Evolutionary conservation across 495 filamentous ascomycete species (phyloP), one percentile per base, ranked within the genome.

Genomic region (Penicillium manginii): DNA sequence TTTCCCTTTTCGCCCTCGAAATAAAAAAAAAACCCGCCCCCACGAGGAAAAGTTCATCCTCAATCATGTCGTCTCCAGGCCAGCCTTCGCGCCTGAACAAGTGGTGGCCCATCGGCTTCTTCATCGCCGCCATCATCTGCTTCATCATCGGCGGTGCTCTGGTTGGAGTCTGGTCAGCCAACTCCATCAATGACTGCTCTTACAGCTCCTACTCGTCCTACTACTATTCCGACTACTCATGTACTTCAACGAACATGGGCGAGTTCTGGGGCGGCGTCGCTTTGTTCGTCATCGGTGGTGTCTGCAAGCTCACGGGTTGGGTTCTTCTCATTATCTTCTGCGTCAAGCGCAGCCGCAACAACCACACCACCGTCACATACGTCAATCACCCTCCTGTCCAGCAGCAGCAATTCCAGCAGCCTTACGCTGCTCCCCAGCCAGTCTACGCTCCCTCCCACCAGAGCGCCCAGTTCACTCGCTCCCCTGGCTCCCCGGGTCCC

Each of bases 81-180:
- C 26, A 52, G 43, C 26, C 39, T 18, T 55, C 53, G 15, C 39
- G 58, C 45, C 29, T 60, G 37, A 32, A 29, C 26, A 65, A 65
- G 42, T 62, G 65, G 62, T 68, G 61, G 58, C 62, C 61, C 17
- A 59, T 68, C 26, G n/a, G 59, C 59, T 57, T 68, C 52, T 56
- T 61, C 56, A 62, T 68, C 43, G 58, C 29, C 19, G 62, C 65
- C 18, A 21, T 68, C 39, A 29, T 65, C 45, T 62, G 55, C 48
- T 65, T 68, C 62, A 53, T 62, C 40, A 62, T 65, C 33, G 65
- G 65, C 17, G 65, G 62, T 31, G 65, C 61, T 4, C 59, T 68
- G 6, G 26, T 68, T 12, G 65, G 65, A 54, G 45, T 50, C 50
- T 65, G 54, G 29, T 6, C 54, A 8, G 48, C 50, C 22, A 50